These are phyloP conservation scores for Lizonia empirigonia DNA, from an alignment of 2,329 filamentous ascomycete species.

Conservation along the genomic window DNA sequence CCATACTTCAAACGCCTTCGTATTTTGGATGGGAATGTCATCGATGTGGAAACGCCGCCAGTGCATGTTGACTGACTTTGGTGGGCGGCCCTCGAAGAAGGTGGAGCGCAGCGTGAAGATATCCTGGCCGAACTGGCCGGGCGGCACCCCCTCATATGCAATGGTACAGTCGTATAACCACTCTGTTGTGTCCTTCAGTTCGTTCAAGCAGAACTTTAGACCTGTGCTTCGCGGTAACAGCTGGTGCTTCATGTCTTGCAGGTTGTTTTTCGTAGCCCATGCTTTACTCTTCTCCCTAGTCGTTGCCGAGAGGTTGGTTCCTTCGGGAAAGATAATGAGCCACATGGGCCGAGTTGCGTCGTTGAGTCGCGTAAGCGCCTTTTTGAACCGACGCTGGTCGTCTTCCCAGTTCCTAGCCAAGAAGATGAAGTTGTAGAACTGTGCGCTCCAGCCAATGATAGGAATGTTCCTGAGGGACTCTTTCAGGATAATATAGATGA, in stretches of 20 bases:
- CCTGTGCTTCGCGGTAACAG: conserved; percentile 82
- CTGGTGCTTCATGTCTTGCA: conserved; percentile 74
- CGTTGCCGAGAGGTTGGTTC: conserved; percentile 77
- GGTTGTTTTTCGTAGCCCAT: conserved; percentile 77
- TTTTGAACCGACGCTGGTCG: conserved; percentile 75
- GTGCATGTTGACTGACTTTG: conserved; percentile 95
- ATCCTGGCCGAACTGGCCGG: conserved; percentile 79
- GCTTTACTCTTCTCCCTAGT: conserved; percentile 71
- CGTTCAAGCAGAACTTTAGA: conserved; percentile 76
- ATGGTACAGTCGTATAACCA: conserved; percentile 94
- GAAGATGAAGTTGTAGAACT: conserved; percentile 90
- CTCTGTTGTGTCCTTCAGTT: conserved; percentile 74
- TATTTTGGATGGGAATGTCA: conserved; percentile 79
- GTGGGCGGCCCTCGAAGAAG: conserved; percentile 85
- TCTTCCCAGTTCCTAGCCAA: conserved; percentile 87
- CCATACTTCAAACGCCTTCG: conserved; percentile 81
- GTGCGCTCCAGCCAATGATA: conserved; percentile 78
- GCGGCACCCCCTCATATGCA: conserved; percentile 87
- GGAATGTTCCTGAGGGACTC: conserved; percentile 84
- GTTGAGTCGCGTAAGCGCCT: conserved; percentile 74
- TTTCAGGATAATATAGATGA: conserved; percentile 89
- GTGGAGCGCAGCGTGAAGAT: conserved; percentile 86
- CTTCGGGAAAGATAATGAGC: conserved; percentile 86
- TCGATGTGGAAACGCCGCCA: conserved; percentile 85
- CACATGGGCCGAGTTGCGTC: conserved; percentile 80